Conservation (phyloP, 2,329 filamentous ascomycete species). For the Colletotrichum kahawae region DNA sequence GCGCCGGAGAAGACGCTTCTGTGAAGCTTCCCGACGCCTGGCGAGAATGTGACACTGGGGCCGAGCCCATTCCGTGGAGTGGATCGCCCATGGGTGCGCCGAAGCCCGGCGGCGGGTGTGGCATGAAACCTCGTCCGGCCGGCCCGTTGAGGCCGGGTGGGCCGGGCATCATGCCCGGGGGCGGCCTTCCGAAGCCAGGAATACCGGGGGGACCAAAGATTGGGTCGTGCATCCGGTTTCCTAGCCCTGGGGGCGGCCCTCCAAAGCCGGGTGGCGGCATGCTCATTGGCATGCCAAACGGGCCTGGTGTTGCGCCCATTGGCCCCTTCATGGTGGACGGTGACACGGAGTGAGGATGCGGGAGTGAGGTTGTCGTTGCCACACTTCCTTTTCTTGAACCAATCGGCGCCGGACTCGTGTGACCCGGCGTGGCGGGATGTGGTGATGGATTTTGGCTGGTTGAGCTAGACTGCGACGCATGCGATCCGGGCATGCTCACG, state of each 20-base stretch:
- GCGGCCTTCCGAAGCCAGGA: slow-evolving; percentile 44
- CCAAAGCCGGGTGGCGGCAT: slow-evolving; percentile 56
- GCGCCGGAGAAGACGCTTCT: slow-evolving; percentile 44
- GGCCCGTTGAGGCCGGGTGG: slow-evolving; percentile 57
- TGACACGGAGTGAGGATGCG: slow-evolving; percentile 61
- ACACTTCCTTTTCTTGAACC: slow-evolving; percentile 62
- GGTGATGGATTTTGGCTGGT: slow-evolving; percentile 64
- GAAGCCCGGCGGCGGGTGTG: slow-evolving; percentile 61
- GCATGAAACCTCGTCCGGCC: slow-evolving; percentile 43
- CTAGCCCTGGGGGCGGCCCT: slow-evolving; percentile 41
- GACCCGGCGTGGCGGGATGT: slow-evolving; percentile 66
- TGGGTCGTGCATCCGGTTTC: slow-evolving; percentile 53
- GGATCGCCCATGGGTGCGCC: slow-evolving; percentile 46
- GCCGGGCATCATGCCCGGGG: slow-evolving; percentile 49
- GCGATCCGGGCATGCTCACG: slow-evolving; percentile 71
- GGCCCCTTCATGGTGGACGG: slow-evolving; percentile 60
- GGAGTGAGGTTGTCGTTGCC: slow-evolving; percentile 25
- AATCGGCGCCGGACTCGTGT: slow-evolving; percentile 68
- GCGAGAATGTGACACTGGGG: slow-evolving; percentile 68
- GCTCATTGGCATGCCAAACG: slow-evolving; percentile 61
- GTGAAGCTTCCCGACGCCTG: slow-evolving; percentile 78
- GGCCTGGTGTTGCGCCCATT: slow-evolving; percentile 41
- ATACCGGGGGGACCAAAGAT: slow-evolving; percentile 45
- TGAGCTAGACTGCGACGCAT: slow-evolving; percentile 68
- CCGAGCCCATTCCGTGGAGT: slow-evolving; percentile 42